Conservation (phyloP, 2,329 filamentous ascomycete genomes). For the Phaeosphaeriaceae sp. region DNA sequence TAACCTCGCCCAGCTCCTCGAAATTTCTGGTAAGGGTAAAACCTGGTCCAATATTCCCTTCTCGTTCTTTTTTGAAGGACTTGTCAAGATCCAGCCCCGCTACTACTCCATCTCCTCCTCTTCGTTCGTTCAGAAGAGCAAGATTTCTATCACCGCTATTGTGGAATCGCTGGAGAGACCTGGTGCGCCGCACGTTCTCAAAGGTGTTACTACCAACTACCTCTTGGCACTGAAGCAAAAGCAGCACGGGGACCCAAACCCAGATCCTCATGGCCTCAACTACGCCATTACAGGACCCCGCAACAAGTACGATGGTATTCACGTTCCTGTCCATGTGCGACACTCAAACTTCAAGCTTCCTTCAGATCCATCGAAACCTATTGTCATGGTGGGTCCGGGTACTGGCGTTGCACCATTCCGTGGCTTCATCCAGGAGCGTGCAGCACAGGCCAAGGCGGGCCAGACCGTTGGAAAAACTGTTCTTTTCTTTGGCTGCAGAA, state of each 20-base stretch:
- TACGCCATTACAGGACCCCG: slow-evolving; percentile 89
- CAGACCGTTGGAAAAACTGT: slow-evolving; percentile 85
- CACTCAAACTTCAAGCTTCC: slow-evolving; percentile 99
- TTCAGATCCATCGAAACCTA: slow-evolving; percentile 88
- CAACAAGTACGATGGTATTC: slow-evolving; percentile 96
- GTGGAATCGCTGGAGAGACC: slow-evolving; percentile 84
- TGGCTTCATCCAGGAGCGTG: slow-evolving; percentile 92
- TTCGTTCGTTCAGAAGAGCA: slow-evolving; percentile 89
- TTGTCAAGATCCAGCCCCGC: slow-evolving; percentile 93
- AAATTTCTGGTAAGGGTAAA: slow-evolving; percentile 72
- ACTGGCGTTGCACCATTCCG: slow-evolving; percentile 97
- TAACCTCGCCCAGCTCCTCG: slow-evolving; percentile 87
- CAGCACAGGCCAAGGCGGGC: slow-evolving; percentile 79
- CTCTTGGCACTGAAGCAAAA: slow-evolving; percentile 94
- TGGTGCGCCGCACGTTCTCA: slow-evolving; percentile 78
- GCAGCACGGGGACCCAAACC: slow-evolving; percentile 85
- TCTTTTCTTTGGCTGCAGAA: slow-evolving; percentile 95
- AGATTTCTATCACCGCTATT: slow-evolving; percentile 92
- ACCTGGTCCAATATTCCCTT: slow-evolving; percentile 88
- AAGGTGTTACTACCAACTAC: slow-evolving; percentile 97
- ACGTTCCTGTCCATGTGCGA: slow-evolving; percentile 92
- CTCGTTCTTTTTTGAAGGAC: slow-evolving; percentile 89
- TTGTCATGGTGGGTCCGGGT: slow-evolving; percentile 96
- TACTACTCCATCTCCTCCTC: slow-evolving; percentile 99
- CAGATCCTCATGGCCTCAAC: slow-evolving; percentile 81